Percentiles rank a stretch among this genome's conserved stretches.
Evolutionary conservation across 2,329 filamentous ascomycete genomes (phyloP).

Genomic region (Cercospora berteroae): DNA sequence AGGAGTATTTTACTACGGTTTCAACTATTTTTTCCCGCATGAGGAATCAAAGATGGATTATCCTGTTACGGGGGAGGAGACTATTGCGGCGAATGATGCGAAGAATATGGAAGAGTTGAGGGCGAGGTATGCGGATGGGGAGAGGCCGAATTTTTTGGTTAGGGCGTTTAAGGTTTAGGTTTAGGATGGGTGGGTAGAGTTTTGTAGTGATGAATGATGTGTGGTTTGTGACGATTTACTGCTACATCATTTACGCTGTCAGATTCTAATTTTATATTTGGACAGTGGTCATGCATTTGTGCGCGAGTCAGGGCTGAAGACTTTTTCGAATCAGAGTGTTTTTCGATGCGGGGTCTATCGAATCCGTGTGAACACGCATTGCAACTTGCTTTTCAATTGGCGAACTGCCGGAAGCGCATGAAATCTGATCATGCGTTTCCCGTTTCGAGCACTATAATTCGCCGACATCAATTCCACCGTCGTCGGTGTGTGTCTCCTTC

Average conservation of each 20-base stretch:
- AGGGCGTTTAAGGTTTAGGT: conserved; percentile 31
- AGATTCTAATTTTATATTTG: background rate
- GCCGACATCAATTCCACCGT: background rate
- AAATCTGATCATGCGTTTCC: too few species aligned
- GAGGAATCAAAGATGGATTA: conserved; percentile 86
- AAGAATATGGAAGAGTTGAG: conserved; percentile 30
- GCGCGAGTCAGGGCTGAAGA: too few species aligned
- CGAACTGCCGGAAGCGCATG: too few species aligned
- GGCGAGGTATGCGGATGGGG: conserved; percentile 23
- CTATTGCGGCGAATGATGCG: conserved; percentile 39
- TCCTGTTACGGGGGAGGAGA: conserved; percentile 64
- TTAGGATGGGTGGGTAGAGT: conserved; percentile 14
- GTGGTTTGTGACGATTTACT: background rate
- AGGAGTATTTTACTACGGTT: conserved; percentile 38
- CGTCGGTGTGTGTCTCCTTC: background rate
- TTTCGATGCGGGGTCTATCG: background rate
- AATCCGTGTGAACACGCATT: background rate
- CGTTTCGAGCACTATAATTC: background rate
- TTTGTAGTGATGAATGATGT: background rate
- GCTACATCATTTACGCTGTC: background rate
- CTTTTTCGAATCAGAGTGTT: background rate
- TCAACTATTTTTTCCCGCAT: conserved; percentile 46
- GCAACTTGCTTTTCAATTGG: too few species aligned
- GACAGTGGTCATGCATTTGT: background rate
- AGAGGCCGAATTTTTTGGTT: conserved; percentile 26